These are phyloP conservation scores for Simplicillium sp. DNA, from an alignment of 2,329 filamentous ascomycete genomes.

Conservation along the genomic window DNA sequence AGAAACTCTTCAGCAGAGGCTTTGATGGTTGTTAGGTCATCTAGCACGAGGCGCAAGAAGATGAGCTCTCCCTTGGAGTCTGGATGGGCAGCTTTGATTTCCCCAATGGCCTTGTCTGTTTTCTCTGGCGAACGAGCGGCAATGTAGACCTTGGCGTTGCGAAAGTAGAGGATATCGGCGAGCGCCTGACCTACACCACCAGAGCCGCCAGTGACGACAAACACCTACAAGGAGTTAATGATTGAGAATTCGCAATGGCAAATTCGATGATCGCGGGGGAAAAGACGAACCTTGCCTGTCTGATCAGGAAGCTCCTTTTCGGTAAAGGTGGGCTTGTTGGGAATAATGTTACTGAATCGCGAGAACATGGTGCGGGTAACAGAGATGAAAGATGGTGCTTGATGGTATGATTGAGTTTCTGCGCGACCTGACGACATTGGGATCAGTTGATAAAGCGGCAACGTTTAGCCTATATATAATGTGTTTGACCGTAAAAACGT, in stretches of 20 bases:
- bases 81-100: constrained; percentile 22
- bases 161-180: constrained; percentile 37
- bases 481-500: too few relatives aligned
- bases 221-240: constrained; percentile 20
- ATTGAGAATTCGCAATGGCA: not conserved
- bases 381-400: not conserved
- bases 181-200: constrained; percentile 35
- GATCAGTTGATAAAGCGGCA: too few relatives aligned
- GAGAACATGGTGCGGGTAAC: not conserved
- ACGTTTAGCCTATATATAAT: too few relatives aligned
- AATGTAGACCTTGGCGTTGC: constrained; percentile 39
- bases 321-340: constrained; percentile 5
- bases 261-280: not conserved
- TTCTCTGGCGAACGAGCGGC: constrained; percentile 31
- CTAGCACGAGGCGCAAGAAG: constrained; percentile 28
- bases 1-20: constrained; percentile 12
- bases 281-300: constrained; percentile 5
- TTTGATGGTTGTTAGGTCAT: constrained; percentile 17
- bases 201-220: constrained; percentile 30
- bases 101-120: constrained; percentile 26
- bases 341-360: constrained; percentile 3
- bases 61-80: constrained; percentile 21
- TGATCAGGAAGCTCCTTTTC: constrained; percentile 7
- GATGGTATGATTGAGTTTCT: not conserved
- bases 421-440: too few relatives aligned